Conservation (phyloP, 2,329 filamentous ascomycete species). For the Xenoacremonium recifei region DNA sequence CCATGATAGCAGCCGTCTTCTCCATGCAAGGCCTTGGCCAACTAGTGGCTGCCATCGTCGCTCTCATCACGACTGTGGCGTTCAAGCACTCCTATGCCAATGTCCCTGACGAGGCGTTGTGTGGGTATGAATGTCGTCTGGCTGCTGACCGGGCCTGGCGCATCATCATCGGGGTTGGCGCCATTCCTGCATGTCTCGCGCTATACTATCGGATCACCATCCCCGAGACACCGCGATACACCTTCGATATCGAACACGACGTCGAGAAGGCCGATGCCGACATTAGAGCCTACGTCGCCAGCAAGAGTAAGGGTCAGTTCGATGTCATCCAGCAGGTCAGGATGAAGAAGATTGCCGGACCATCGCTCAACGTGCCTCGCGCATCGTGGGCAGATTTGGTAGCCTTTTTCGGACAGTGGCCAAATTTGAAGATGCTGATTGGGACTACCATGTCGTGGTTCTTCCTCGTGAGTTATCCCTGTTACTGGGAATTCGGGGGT, state of each 20-base stretch:
- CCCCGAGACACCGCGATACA: constrained; percentile 81
- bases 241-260: constrained; percentile 76
- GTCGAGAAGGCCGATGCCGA: constrained; percentile 74
- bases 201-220: constrained; percentile 87
- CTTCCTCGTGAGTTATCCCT: constrained; percentile 52
- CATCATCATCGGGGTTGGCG: constrained; percentile 76
- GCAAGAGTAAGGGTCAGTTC: constrained; percentile 45
- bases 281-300: constrained; percentile 58
- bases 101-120: constrained; percentile 43
- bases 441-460: constrained; percentile 83
- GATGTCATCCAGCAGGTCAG: constrained; percentile 49
- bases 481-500: too few relatives aligned
- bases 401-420: constrained; percentile 67
- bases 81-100: constrained; percentile 55
- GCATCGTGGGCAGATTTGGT: constrained; percentile 69
- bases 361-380: constrained; percentile 60
- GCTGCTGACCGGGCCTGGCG: constrained; percentile 83
- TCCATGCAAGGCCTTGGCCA: constrained; percentile 86
- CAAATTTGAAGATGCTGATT: constrained; percentile 67
- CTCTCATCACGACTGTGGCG: constrained; percentile 64
- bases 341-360: constrained; percentile 51
- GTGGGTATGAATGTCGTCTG: constrained; percentile 60
- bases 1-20: constrained; percentile 82
- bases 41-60: constrained; percentile 67
- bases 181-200: constrained; percentile 72